Conservation (phyloP, 257 asterid species). For the Eucommia ulmoides region DNA sequence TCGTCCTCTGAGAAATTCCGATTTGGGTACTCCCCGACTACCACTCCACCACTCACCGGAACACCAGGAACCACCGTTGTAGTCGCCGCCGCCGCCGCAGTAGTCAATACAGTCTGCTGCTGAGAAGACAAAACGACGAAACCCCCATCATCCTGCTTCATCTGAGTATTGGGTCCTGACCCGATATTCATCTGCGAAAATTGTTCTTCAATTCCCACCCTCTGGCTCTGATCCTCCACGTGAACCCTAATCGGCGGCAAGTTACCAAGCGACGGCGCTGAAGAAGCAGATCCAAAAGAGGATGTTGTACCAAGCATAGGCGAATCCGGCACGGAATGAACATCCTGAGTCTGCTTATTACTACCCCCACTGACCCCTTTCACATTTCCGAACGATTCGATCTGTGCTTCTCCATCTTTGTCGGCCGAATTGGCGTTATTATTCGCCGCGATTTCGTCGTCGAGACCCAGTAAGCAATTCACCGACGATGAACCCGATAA, state of each 20-base stretch:
- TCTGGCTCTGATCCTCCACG: constrained; percentile 53
- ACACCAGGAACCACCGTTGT: neutral
- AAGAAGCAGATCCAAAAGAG: constrained; percentile 79
- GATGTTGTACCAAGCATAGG: constrained; percentile 71
- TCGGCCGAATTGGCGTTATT: constrained; percentile 13
- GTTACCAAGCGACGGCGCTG: constrained; percentile 60
- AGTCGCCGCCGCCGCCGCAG: constrained; percentile 12
- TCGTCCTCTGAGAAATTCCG: constrained; percentile 58
- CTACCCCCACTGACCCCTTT: constrained; percentile 23
- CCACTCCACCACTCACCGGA: constrained; percentile 26
- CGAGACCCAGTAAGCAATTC: constrained; percentile 63
- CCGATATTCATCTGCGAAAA: constrained; percentile 49
- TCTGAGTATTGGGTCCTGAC: constrained; percentile 16
- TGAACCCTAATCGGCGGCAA: constrained; percentile 71
- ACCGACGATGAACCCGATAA: constrained; percentile 71
- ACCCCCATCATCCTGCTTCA: constrained; percentile 46
- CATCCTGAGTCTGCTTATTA: neutral
- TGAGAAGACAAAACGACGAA: neutral
- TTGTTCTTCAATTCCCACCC: constrained; percentile 67
- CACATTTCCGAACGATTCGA: constrained; percentile 13
- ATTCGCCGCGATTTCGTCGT: constrained; percentile 30
- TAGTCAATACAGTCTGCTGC: neutral
- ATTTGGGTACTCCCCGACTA: constrained; percentile 45
- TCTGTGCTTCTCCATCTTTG: constrained; percentile 35
- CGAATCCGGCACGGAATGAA: constrained; percentile 71